Conservation (phyloP, 177 flowering plant species). For the Vitis hybrid region DNA sequence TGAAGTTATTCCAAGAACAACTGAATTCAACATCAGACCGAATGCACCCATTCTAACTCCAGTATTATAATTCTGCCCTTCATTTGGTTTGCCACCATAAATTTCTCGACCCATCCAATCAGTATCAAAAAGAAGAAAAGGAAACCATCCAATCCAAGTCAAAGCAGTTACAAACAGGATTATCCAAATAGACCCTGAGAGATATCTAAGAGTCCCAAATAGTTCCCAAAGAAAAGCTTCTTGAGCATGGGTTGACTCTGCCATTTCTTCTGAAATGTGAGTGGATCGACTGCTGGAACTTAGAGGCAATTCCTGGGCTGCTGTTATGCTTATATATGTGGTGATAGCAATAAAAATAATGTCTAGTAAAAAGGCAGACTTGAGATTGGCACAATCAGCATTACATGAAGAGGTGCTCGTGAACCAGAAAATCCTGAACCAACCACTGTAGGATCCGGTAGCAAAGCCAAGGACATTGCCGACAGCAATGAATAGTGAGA, state of each 20-base stretch:
- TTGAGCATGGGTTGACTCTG: slow-evolving; percentile 35
- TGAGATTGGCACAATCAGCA: slow-evolving; percentile 85
- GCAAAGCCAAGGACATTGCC: slow-evolving; percentile 95
- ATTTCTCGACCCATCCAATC: slow-evolving; percentile 99
- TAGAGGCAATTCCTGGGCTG: slow-evolving; percentile 70
- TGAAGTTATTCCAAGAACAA: slow-evolving; percentile 82
- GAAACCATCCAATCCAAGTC: slow-evolving; percentile 98
- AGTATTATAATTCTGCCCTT: slow-evolving; percentile 53
- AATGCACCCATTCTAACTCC: slow-evolving; percentile 94
- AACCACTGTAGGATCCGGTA: slow-evolving; percentile 82
- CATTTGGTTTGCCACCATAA: slow-evolving; percentile 83
- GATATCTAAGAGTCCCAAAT: slow-evolving; percentile 68
- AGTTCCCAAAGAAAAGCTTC: slow-evolving; percentile 94
- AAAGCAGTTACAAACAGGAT: slow-evolving; percentile 71
- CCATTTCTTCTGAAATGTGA: slow-evolving; percentile 26
- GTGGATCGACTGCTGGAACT: slow-evolving; percentile 22
- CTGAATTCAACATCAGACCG: slow-evolving; percentile 87
- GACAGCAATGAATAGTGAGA: slow-evolving; percentile 93
- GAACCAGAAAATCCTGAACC: slow-evolving; percentile 76
- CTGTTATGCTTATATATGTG: slow-evolving; percentile 63
- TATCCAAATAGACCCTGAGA: slow-evolving; percentile 65
- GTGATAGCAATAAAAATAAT: slow-evolving; percentile 60
- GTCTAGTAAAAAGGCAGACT: slow-evolving; percentile 83
- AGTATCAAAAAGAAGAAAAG: slow-evolving; percentile 92
- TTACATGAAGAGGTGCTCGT: slow-evolving; percentile 67